Evolutionary conservation across 176 grass and related monocot genomes (phyloP), one percentile per base, ranked within the genome.

Genomic region (Oryza punctata): DNA sequence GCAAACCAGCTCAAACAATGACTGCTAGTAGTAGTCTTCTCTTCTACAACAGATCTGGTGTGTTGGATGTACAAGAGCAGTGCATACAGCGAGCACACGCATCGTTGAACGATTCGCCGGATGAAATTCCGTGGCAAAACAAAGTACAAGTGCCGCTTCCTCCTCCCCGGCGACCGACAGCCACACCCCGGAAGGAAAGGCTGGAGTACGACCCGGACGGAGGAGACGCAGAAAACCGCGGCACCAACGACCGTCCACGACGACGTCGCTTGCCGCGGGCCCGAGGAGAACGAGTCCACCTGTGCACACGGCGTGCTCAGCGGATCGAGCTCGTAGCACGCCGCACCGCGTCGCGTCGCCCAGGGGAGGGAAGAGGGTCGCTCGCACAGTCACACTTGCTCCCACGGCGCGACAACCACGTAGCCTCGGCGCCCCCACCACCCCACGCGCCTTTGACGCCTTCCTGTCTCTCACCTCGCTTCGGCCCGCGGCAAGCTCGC

Each of bases 381-480:
- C 79, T 26, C 3, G 2, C 40, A 10, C 40, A 10, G 9, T 57
- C 19, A 14, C 70, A 24, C 54, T 6, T 30, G 3, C 49, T 19
- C 43, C 24, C 54, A 52, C 43, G 73, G 26, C 67, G 52, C 63
- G 10, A 44, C 59, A n/a, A n/a, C 52, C 52, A 57, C 52, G 45
- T 12, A 47, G 32, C 32, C 45, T 47, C 12, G 45, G 45, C 12
- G 47, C 47, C 47, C 47, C 46, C 40, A 41, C 43, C 43, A 45
- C 43, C 47, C 47, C 47, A 87, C 78, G 85, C 87, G 87, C 7
- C 8, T 86, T 90, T 90, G 84, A 86, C 79, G 74, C 35, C 79
- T 66, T 78, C 83, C 72, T 32, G 67, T 19, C 67, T 1, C 18
- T 23, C 50, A 0, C 75, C 1, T 65, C 3, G 19, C 87, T 79